Conservation (phyloP, 148 eudicot species). For the Vaccinium vitisidaea region DNA sequence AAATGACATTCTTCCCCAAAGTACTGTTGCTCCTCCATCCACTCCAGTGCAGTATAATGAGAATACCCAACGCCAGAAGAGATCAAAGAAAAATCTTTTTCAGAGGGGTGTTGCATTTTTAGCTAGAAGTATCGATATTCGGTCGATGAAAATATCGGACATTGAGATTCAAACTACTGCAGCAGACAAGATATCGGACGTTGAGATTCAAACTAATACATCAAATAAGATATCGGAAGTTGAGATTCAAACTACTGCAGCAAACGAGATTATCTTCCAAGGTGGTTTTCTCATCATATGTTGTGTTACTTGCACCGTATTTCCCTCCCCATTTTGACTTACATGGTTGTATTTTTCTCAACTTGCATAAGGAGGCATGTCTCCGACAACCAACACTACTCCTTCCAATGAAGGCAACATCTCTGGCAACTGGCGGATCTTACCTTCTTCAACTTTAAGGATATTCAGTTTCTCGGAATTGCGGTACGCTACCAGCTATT, state of each 20-base stretch:
- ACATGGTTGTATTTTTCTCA: not conserved
- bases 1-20: not conserved
- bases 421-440: too few relatives aligned
- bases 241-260: not conserved
- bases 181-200: too few relatives aligned
- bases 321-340: not conserved
- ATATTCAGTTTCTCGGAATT: not conserved
- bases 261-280: not conserved
- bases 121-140: not conserved
- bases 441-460: too few relatives aligned
- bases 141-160: too few relatives aligned
- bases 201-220: too few relatives aligned
- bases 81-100: not conserved
- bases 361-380: too few relatives aligned
- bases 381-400: too few relatives aligned
- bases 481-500: not conserved
- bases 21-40: not conserved
- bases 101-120: not conserved
- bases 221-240: too few relatives aligned
- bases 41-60: not conserved
- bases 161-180: too few relatives aligned
- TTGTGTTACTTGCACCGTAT: not conserved
- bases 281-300: not conserved
- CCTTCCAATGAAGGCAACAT: too few relatives aligned
- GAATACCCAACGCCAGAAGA: too few relatives aligned